Conservation (phyloP, 2,329 filamentous ascomycete genomes). For the Aspergillus fumigatiaffinis region DNA sequence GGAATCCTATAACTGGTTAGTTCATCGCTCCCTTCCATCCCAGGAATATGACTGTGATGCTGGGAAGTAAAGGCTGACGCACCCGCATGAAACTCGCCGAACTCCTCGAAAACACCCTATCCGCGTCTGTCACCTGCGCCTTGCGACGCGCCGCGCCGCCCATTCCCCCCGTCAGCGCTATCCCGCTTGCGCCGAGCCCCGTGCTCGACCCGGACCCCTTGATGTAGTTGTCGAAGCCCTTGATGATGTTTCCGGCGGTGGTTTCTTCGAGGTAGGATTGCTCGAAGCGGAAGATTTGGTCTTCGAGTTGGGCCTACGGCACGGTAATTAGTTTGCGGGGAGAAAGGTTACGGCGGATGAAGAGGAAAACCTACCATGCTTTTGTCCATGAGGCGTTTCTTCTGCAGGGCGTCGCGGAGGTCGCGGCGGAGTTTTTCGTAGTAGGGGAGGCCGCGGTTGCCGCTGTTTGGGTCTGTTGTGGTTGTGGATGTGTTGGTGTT, state of each 20-base stretch:
- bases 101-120: constrained; percentile 47
- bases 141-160: constrained; percentile 37
- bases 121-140: constrained; percentile 41
- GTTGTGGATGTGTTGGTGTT: constrained; percentile 18
- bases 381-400: constrained; percentile 61
- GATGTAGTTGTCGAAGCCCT: constrained; percentile 97
- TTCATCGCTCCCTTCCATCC: too few species aligned
- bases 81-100: constrained; percentile 47
- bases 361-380: constrained; percentile 46
- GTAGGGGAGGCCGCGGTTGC: constrained; percentile 54
- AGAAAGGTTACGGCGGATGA: not conserved
- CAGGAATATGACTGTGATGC: too few species aligned
- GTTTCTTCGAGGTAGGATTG: constrained; percentile 87
- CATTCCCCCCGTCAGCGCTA: constrained; percentile 27
- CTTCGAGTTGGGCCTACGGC: constrained; percentile 61
- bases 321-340: constrained; percentile 8
- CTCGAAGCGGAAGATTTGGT: constrained; percentile 79
- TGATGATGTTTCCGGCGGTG: constrained; percentile 86
- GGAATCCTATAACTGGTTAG: constrained; percentile 33
- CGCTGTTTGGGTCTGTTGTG: constrained; percentile 22
- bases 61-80: constrained; percentile 7
- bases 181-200: constrained; percentile 25
- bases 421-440: constrained; percentile 69
- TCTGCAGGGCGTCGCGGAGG: constrained; percentile 62
- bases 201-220: constrained; percentile 68